Conservation (phyloP, 1,284 basidiomycete genomes). For the Kwoniella shivajii region DNA sequence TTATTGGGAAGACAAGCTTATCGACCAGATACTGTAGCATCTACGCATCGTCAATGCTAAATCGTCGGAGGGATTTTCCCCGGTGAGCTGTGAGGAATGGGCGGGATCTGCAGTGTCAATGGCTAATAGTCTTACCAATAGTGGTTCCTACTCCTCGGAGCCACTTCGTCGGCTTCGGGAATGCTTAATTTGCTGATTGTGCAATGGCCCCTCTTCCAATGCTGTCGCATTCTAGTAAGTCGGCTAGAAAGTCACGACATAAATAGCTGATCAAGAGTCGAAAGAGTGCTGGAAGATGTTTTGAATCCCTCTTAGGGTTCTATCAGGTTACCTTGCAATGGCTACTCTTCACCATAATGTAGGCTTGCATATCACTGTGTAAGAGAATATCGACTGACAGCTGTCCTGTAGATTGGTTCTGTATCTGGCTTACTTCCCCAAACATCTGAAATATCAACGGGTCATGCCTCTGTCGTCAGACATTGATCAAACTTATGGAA, state of each 20-base stretch:
- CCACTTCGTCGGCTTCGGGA: slow-evolving; percentile 76
- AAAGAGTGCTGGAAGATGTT: slow-evolving; percentile 70
- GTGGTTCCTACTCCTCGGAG: slow-evolving; percentile 90
- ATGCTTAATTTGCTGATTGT: slow-evolving; percentile 88
- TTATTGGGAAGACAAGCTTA: too few species aligned
- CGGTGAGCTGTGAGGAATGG: slow-evolving; percentile 57
- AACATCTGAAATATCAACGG: slow-evolving; percentile 69
- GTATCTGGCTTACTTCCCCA: slow-evolving; percentile 90
- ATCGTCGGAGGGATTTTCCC: slow-evolving; percentile 85
- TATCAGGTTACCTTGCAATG: slow-evolving; percentile 83
- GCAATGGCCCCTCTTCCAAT: slow-evolving; percentile 82
- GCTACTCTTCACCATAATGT: slow-evolving; percentile 85
- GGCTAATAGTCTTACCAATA: slow-evolving; percentile 40
- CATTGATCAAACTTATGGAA: slow-evolving; percentile 7
- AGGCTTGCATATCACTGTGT: slow-evolving; percentile 45
- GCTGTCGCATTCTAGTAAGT: slow-evolving; percentile 75
- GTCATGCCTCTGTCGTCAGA: slow-evolving; percentile 35
- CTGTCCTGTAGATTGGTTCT: slow-evolving; percentile 68
- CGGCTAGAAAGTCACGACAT: background rate
- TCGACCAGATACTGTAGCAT: too few species aligned
- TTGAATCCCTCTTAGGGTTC: slow-evolving; percentile 81
- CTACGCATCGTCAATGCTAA: slow-evolving; percentile 57
- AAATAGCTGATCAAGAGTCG: background rate
- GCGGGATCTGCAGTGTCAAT: too few species aligned
- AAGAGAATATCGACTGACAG: background rate